Conservation (phyloP, 495 filamentous ascomycete species). For the Penicillium simplicissimum region DNA sequence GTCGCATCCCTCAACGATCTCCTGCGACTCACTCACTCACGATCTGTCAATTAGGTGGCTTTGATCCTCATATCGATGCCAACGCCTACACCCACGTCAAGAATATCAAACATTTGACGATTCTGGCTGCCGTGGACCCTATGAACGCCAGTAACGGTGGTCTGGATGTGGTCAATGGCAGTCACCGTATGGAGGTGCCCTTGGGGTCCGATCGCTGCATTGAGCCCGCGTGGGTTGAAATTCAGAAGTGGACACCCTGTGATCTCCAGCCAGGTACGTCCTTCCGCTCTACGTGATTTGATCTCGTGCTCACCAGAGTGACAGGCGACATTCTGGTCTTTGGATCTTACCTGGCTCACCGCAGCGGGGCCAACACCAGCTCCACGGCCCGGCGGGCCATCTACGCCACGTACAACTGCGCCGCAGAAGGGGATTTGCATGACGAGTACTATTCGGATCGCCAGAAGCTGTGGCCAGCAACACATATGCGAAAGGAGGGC, state of each 20-base stretch:
- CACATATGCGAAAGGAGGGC: conserved; percentile 43
- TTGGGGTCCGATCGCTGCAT: conserved; percentile 47
- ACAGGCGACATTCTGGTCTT: conserved; percentile 46
- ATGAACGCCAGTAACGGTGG: conserved; percentile 45
- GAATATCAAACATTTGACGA: conserved; percentile 48
- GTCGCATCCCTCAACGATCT: not conserved
- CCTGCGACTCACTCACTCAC: no score
- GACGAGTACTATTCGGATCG: conserved; percentile 46
- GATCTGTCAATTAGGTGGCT: conserved; percentile 33
- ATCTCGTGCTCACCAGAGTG: not conserved
- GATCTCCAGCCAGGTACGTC: conserved; percentile 43
- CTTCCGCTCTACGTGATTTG: no score
- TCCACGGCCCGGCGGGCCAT: conserved; percentile 40
- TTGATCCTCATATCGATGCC: conserved; percentile 48
- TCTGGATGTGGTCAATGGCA: conserved; percentile 46
- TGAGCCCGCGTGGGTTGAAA: conserved; percentile 37
- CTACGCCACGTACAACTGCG: conserved; percentile 49
- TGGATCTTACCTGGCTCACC: conserved; percentile 47
- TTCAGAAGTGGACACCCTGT: conserved; percentile 42
- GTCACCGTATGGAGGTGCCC: conserved; percentile 42
- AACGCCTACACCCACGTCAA: conserved; percentile 51
- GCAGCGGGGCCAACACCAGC: conserved; percentile 43
- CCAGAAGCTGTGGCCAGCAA: conserved; percentile 44
- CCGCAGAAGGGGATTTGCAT: conserved; percentile 43
- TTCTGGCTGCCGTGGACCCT: conserved; percentile 43